A percentile compares a stretch with the other conserved stretches of the same genome.
Conservation (phyloP, 2,329 filamentous ascomycete genomes). For the Penicillium sp. region DNA sequence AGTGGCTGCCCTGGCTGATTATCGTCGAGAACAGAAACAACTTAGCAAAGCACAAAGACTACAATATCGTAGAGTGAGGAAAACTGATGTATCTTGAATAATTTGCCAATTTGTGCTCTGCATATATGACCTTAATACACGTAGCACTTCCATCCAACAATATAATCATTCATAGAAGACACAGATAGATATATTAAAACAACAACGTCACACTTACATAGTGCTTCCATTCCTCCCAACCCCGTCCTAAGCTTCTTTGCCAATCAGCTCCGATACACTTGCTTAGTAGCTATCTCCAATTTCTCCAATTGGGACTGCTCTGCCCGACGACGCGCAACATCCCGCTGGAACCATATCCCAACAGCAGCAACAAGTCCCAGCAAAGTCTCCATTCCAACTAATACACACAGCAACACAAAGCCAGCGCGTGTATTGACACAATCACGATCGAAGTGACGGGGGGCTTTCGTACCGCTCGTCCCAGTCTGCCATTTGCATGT, state of each 20-base stretch:
- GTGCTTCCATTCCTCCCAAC: neutral
- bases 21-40: too few species aligned
- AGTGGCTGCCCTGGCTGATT: too few species aligned
- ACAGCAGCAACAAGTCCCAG: slow-evolving; percentile 33
- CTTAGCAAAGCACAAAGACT: too few species aligned
- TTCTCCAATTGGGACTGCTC: slow-evolving; percentile 29
- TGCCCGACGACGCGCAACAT: slow-evolving; percentile 30
- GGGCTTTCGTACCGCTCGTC: slow-evolving; percentile 21
- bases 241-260: neutral
- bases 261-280: slow-evolving; percentile 17
- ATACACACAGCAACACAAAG: slow-evolving; percentile 36
- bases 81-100: too few species aligned
- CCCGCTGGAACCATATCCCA: slow-evolving; percentile 34
- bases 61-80: too few species aligned
- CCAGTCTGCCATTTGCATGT: slow-evolving; percentile 41
- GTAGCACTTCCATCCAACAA: neutral
- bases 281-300: slow-evolving; percentile 27
- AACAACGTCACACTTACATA: neutral
- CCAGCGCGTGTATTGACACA: slow-evolving; percentile 39
- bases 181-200: neutral
- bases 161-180: neutral
- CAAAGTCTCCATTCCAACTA: slow-evolving; percentile 37
- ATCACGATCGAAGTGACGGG: slow-evolving; percentile 39
- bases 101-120: neutral
- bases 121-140: slow-evolving; percentile 12